A percentile compares a stretch with the other conserved stretches of the same genome.
These are phyloP conservation scores for Talaromyces sp. DNA, from an alignment of 2,329 filamentous ascomycete species.

Conservation along the genomic window DNA sequence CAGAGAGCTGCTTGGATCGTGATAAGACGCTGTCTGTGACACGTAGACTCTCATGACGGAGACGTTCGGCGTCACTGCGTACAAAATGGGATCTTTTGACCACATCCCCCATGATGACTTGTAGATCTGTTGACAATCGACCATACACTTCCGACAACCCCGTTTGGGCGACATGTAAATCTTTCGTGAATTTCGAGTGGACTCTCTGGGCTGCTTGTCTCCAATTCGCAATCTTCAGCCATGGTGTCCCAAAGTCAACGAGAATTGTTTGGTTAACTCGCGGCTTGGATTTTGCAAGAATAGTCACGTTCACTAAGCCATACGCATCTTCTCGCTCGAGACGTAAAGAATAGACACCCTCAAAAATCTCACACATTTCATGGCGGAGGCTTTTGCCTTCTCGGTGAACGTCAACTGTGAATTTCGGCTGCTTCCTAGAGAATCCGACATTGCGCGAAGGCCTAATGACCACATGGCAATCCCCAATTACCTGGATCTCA, in stretches of 20 bases:
- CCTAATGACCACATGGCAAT: slow-evolving; percentile 57
- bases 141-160: slow-evolving; percentile 41
- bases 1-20: slow-evolving; percentile 39
- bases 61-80: slow-evolving; percentile 31
- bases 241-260: slow-evolving; percentile 50
- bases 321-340: slow-evolving; percentile 54
- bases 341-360: slow-evolving; percentile 56
- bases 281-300: slow-evolving; percentile 43
- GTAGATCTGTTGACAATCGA: slow-evolving; percentile 43
- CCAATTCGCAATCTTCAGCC: slow-evolving; percentile 52
- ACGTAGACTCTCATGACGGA: slow-evolving; percentile 29
- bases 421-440: slow-evolving; percentile 49
- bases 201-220: slow-evolving; percentile 43
- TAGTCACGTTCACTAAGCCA: slow-evolving; percentile 53
- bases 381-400: slow-evolving; percentile 45
- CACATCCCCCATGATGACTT: slow-evolving; percentile 41
- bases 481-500: slow-evolving; percentile 57
- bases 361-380: slow-evolving; percentile 54
- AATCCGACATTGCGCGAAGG: slow-evolving; percentile 48
- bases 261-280: slow-evolving; percentile 38
- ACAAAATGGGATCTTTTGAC: slow-evolving; percentile 39
- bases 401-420: slow-evolving; percentile 54
- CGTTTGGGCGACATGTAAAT: slow-evolving; percentile 42
- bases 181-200: slow-evolving; percentile 39
- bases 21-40: slow-evolving; percentile 30